These are phyloP conservation scores for Trichoderma lentiforme DNA, from an alignment of 2,329 filamentous ascomycete species.

Conservation along the genomic window DNA sequence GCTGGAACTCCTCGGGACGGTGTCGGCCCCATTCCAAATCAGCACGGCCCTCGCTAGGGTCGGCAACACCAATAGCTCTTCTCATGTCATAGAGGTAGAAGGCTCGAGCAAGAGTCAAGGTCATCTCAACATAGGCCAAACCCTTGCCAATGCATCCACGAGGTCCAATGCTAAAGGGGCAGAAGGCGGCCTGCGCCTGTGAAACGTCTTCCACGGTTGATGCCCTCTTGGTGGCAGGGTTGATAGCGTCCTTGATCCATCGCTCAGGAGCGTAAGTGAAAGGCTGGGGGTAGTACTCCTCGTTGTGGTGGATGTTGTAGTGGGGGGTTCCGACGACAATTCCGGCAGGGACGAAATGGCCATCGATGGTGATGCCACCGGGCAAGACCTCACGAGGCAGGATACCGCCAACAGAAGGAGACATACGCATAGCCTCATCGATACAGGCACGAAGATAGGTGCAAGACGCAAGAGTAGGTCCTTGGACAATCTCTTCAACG, in stretches of 20 bases:
- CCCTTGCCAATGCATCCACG: slow-evolving; percentile 71
- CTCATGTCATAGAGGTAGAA: slow-evolving; percentile 61
- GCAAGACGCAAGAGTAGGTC: slow-evolving; percentile 47
- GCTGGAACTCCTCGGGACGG: slow-evolving; percentile 60
- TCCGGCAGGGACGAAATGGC: slow-evolving; percentile 53
- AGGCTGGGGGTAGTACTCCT: slow-evolving; percentile 57
- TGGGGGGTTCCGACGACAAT: slow-evolving; percentile 63
- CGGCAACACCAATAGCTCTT: slow-evolving; percentile 45
- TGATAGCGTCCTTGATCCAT: slow-evolving; percentile 54
- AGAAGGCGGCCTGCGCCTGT: slow-evolving; percentile 65
- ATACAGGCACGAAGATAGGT: slow-evolving; percentile 62
- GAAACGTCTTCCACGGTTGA: slow-evolving; percentile 51
- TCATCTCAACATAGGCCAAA: slow-evolving; percentile 66
- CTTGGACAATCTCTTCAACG: slow-evolving; percentile 55
- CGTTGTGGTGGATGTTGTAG: slow-evolving; percentile 67
- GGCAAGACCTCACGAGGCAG: slow-evolving; percentile 57
- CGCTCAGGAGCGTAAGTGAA: slow-evolving; percentile 61
- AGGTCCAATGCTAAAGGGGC: slow-evolving; percentile 68
- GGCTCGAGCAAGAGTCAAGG: slow-evolving; percentile 57
- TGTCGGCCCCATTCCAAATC: slow-evolving; percentile 54
- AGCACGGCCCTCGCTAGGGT: slow-evolving; percentile 50
- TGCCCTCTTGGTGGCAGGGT: slow-evolving; percentile 33
- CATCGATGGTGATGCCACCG: slow-evolving; percentile 54
- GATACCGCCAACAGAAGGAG: slow-evolving; percentile 58
- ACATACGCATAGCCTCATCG: slow-evolving; percentile 63